phyloP scores from a whole-genome alignment of 176 grass and related monocot genomes.

The Pharus latifolius region DNA sequence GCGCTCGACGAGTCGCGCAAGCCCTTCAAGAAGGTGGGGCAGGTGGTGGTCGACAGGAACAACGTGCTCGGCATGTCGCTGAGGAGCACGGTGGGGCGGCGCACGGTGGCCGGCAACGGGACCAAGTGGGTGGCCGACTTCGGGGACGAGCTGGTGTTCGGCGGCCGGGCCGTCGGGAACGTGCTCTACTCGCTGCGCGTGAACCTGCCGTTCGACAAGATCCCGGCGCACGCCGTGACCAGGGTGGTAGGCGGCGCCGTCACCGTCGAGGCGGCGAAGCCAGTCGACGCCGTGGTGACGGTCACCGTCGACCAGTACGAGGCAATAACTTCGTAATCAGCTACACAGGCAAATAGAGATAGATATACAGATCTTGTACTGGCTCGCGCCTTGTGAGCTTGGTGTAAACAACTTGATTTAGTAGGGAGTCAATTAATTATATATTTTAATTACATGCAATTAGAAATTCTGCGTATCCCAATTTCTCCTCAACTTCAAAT shows the following conservation, averaged over 20 bases:
- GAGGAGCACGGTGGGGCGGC: conserved; percentile 12
- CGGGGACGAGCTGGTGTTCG: conserved; percentile 10
- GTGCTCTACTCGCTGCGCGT: conserved; percentile 24
- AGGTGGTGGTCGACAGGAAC: conserved; percentile 24
- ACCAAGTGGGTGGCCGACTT: conserved; percentile 32
- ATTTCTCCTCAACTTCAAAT: too few species aligned
- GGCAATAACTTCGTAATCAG: too few species aligned
- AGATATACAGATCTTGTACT: too few species aligned
- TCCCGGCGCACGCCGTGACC: conserved; percentile 23
- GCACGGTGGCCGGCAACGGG: conserved; percentile 11
- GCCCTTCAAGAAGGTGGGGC: conserved; percentile 14
- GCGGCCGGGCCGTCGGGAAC: conserved; percentile 8
- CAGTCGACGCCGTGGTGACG: conserved; percentile 10
- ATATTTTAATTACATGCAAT: too few species aligned
- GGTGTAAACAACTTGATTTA: too few species aligned
- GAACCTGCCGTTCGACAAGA: not conserved
- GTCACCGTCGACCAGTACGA: conserved; percentile 25
- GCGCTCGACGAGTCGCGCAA: conserved; percentile 11
- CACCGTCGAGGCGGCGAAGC: conserved; percentile 6
- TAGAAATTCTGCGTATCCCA: too few species aligned
- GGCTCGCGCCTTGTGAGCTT: too few species aligned
- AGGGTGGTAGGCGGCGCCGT: conserved; percentile 9
- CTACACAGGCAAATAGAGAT: too few species aligned
- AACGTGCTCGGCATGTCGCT: conserved; percentile 7
- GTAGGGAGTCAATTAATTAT: too few species aligned